Percentiles rank a stretch among this genome's conserved stretches.
Conservation (phyloP, 768 basidiomycete species). For the Suillus spraguei region DNA sequence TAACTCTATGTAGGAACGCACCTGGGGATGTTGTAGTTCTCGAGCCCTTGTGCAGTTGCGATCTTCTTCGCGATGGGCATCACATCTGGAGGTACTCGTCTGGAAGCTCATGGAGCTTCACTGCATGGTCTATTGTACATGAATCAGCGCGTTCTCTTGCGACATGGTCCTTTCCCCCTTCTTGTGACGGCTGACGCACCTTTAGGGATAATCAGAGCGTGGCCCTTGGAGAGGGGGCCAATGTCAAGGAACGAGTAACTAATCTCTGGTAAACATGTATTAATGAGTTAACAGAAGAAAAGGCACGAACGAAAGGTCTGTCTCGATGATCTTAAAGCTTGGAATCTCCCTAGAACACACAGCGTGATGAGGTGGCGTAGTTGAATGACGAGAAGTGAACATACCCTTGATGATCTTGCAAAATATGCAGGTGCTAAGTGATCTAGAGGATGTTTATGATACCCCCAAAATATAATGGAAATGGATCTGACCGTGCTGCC, state of each 20-base stretch:
- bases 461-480: too few species aligned
- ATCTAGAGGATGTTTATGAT: slow-evolving; percentile 35
- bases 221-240: too few species aligned
- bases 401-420: slow-evolving; percentile 94
- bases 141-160: too few species aligned
- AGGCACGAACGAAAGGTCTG: slow-evolving; percentile 68
- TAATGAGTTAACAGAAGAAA: too few species aligned
- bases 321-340: slow-evolving; percentile 82
- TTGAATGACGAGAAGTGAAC: slow-evolving; percentile 10
- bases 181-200: too few species aligned
- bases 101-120: slow-evolving; percentile 84
- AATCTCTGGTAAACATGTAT: too few species aligned
- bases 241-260: too few species aligned
- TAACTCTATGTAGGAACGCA: slow-evolving; percentile 16
- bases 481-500: too few species aligned
- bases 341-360: slow-evolving; percentile 73
- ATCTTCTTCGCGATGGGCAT: slow-evolving; percentile 88
- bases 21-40: slow-evolving; percentile 86
- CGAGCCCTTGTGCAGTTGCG: slow-evolving; percentile 68
- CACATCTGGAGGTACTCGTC: slow-evolving; percentile 81
- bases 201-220: too few species aligned
- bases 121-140: too few species aligned
- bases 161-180: too few species aligned
- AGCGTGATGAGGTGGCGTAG: neutral
- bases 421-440: slow-evolving; percentile 76